Base-by-base conservation (phyloP, 768 basidiomycete species). In the Gelatoporia subvermispora region DNA sequence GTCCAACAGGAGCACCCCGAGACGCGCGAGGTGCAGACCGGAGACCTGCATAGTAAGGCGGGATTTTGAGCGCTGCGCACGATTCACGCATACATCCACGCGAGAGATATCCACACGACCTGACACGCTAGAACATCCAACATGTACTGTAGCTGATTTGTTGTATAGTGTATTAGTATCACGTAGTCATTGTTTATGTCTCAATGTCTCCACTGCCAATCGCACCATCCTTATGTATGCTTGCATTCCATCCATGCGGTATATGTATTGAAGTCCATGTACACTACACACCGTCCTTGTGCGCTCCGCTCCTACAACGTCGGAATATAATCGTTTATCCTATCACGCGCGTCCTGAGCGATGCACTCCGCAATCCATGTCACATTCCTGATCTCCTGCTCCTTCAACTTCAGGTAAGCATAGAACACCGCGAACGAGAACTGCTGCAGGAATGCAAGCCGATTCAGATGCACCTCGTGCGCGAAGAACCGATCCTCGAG, bases 331-430 rank as follows among this genome's bases (percentile, higher is more conserved):
- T 95, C 92, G 63, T 92, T 84, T 71, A 98, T 93, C 71, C 95
- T 82, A 61, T 96, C 91, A 68, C 85, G 84, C 38, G 93, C 93
- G 70, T 95, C 86, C 73, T 97, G 95, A 8, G 93, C 93, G 58
- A 98, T 96, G 68, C 95, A 97, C 72, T 98, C 95, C 47, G 93
- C 92, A 68, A 96, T 93, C 91, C 90, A 93, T 23, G 87, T 90
- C 58, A 93, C 60, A 59, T 88, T 91, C 53, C 89, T 75, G 52
- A 92, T 87, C 70, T 93, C 90, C 72, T 91, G 87, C 68, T 93
- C 90, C 73, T 89, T 91, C 68, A 92, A 70, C 69, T 90, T 91
- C 68, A 96, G 78, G 65, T 94, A 97, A 62, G 84, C 84, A 64
- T 90, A 93, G 65, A 93, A 97, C 31, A 95, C 83, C 35, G 87